Evolutionary conservation across 805 yeast genomes (phyloP), one percentile per base, ranked within the genome.

Genomic region (Hanseniaspora valbyensis): DNA sequence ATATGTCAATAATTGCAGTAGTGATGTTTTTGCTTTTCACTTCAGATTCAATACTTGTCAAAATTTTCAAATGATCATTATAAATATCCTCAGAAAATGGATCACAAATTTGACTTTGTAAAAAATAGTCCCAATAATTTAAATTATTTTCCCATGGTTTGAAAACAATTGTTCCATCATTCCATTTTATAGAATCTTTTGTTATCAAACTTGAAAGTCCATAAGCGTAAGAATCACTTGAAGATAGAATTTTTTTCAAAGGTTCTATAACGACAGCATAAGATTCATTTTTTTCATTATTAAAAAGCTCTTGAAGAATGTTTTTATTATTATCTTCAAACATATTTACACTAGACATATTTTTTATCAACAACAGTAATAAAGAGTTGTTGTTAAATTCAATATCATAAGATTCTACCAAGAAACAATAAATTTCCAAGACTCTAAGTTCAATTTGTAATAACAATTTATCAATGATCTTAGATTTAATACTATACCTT

Each of bases 141-240:
- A 52, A 50, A 19, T 58, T 59, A 7, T 57, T 48, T 10, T 56
- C 52, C 64, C 65, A 62, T 32, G 65, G 53, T 53, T 70, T 73
- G 1, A 49, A 33, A 2, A 37, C 28, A 10, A 32, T 32, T 34
- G 54, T 44, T 14, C 5, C 13, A 16, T 25, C 38, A 48, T 16
- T 53, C 36, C 53, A 57, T 57, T 68, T 71, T 21, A 75, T 61
- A 12, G 58, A 55, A 30, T 63, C 58, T 4, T 61, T 58, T 5
- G 58, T 54, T 24, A 71, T 66, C 54, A 75, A 76, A 57, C 80
- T 74, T 0, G 81, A 71, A 1, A 78, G 61, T 2, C 84, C 83
- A 61, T 67, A 75, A 3, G 71, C 69, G 57, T 69, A 70, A 18
- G 72, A 74, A 54, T 69, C 72, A 42, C 71, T 61, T 32, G 56